phyloP scores from a whole-genome alignment of 129 eudicot genomes.

The Deinandra increscens region DNA sequence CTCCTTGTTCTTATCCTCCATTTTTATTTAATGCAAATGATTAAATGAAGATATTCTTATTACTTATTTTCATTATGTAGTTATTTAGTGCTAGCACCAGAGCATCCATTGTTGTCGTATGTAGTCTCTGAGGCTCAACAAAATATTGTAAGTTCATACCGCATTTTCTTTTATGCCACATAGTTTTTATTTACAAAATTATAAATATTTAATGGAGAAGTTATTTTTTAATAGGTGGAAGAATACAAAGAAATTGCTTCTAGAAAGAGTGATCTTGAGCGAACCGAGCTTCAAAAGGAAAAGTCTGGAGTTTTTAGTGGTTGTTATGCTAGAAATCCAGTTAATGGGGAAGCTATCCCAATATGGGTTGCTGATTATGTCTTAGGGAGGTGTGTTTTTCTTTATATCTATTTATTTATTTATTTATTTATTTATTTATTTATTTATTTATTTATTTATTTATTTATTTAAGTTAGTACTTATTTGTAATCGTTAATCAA shows the following conservation, averaged over 20 bases:
- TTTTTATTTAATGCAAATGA: neutral
- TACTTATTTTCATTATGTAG: slow-evolving; percentile 43
- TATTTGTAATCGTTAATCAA: neutral
- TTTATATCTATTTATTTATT: slow-evolving; percentile 13
- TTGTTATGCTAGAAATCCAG: slow-evolving; percentile 87
- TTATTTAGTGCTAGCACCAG: slow-evolving; percentile 94
- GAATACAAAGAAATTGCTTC: slow-evolving; percentile 81
- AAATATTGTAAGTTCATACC: slow-evolving; percentile 45
- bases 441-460: slow-evolving; percentile 8
- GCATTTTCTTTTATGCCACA: neutral
- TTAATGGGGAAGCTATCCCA: slow-evolving; percentile 74
- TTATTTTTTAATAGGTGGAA: slow-evolving; percentile 57
- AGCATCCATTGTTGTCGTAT: slow-evolving; percentile 68
- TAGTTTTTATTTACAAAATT: neutral
- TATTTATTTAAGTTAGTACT: neutral
- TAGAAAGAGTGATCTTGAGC: slow-evolving; percentile 90
- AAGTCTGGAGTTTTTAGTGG: slow-evolving; percentile 95
- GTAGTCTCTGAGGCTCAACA: slow-evolving; percentile 63
- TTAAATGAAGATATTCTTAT: slow-evolving; percentile 15
- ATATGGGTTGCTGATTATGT: slow-evolving; percentile 97
- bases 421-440: neutral
- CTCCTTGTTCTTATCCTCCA: slow-evolving; percentile 20
- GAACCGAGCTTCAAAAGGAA: slow-evolving; percentile 96
- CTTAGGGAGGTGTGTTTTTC: slow-evolving; percentile 69
- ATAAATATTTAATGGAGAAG: neutral